phyloP scores from a whole-genome alignment of 768 basidiomycete genomes.

The Pholiota microspora region DNA sequence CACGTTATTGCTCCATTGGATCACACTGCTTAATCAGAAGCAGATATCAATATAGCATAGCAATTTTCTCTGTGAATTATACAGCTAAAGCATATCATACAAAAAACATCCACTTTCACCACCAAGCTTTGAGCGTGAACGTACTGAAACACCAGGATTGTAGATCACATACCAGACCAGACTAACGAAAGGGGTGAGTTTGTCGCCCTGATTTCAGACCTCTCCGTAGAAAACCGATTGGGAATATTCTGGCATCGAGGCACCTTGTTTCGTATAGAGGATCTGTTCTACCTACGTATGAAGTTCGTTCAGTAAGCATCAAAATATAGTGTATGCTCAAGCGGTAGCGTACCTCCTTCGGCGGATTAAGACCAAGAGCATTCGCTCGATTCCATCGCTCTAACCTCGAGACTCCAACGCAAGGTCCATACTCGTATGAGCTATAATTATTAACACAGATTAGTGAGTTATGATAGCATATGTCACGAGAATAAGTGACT shows the following conservation, averaged over 20 bases:
- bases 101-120: too few relatives aligned
- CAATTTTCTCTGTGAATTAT: too few relatives aligned
- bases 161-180: neutral
- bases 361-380: slow-evolving; percentile 76
- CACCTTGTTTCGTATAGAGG: slow-evolving; percentile 65
- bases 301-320: neutral
- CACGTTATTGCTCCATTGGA: neutral
- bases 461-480: slow-evolving; percentile 4
- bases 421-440: slow-evolving; percentile 80
- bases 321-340: neutral
- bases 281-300: slow-evolving; percentile 72
- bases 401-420: slow-evolving; percentile 73
- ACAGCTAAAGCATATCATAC: too few relatives aligned
- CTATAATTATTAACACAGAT: slow-evolving; percentile 29
- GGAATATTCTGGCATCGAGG: slow-evolving; percentile 47
- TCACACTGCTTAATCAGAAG: neutral
- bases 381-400: slow-evolving; percentile 88
- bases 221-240: slow-evolving; percentile 61
- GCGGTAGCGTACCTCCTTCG: slow-evolving; percentile 18
- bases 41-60: too few relatives aligned
- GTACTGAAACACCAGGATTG: too few relatives aligned
- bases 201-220: slow-evolving; percentile 24
- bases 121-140: too few relatives aligned
- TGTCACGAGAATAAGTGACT: slow-evolving; percentile 17
- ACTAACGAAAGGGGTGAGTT: neutral